These are phyloP conservation scores for Globisporangium paroecandrum DNA, from an alignment of 352 stramenopile genomes.

Conservation along the genomic window DNA sequence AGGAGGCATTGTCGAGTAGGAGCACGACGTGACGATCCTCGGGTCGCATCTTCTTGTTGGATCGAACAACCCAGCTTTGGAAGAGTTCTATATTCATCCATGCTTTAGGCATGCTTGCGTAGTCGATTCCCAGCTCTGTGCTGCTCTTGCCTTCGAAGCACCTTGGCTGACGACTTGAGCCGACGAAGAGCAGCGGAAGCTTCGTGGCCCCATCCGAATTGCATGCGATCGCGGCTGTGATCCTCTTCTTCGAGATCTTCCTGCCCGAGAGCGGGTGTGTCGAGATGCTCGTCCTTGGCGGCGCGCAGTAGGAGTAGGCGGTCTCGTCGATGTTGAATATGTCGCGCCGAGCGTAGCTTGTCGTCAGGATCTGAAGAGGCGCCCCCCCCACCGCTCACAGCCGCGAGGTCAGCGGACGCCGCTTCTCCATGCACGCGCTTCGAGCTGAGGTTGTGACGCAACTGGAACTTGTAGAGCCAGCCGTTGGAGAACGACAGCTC, in stretches of 20 bases:
- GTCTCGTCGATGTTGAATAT: neutral
- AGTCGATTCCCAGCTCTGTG: neutral
- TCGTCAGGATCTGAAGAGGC: too few species aligned
- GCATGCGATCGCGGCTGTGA: neutral
- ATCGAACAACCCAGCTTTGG: conserved; percentile 1
- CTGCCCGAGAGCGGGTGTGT: neutral
- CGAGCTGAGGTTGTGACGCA: too few species aligned
- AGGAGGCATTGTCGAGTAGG: neutral
- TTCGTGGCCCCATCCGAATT: neutral
- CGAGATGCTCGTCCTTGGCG: neutral
- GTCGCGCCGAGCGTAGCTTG: too few species aligned
- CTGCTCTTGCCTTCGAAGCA: neutral
- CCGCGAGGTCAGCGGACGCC: too few species aligned
- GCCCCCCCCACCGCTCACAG: too few species aligned
- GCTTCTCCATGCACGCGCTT: too few species aligned
- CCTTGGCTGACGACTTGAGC: neutral
- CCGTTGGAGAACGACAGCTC: too few species aligned
- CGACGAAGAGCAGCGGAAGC: neutral
- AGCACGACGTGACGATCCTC: neutral
- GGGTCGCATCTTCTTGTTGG: neutral
- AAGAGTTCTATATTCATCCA: neutral
- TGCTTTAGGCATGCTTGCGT: neutral
- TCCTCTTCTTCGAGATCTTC: neutral
- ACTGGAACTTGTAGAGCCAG: too few species aligned
- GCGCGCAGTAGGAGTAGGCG: neutral